These are phyloP conservation scores for Eimeria zaria DNA, from an alignment of 169 alveolate genomes.

Conservation along the genomic window DNA sequence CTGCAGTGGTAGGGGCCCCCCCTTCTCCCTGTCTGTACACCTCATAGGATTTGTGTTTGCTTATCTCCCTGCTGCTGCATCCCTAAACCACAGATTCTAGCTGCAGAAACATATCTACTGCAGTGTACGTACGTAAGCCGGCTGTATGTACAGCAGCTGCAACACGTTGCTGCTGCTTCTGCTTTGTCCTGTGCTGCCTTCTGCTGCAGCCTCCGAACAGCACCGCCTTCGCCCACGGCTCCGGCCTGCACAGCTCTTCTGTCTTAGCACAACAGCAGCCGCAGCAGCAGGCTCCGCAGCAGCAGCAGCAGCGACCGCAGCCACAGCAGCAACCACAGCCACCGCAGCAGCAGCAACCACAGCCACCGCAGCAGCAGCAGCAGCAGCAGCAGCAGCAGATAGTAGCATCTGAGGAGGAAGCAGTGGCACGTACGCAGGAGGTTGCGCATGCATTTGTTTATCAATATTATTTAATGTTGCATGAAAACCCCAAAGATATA, in stretches of 20 bases:
- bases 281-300: neutral
- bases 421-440: conserved; percentile 55
- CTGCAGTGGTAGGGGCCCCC: conserved; percentile 28
- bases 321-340: neutral
- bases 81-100: neutral
- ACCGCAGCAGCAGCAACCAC: conserved; percentile 18
- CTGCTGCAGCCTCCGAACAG: conserved; percentile 54
- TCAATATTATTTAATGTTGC: conserved; percentile 84
- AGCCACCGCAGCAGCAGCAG: conserved; percentile 21
- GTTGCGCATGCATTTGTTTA: conserved; percentile 85
- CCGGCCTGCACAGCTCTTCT: conserved; percentile 24
- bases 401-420: conserved; percentile 20
- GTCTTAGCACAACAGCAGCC: conserved; percentile 20
- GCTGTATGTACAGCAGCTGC: neutral
- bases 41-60: no score
- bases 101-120: conserved; percentile 32
- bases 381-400: conserved; percentile 54
- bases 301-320: neutral
- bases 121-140: neutral
- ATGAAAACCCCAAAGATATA: conserved; percentile 78
- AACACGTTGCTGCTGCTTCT: neutral
- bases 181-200: conserved; percentile 10
- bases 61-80: no score
- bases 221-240: conserved; percentile 18
- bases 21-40: neutral